Conservation (phyloP, 257 asterid species). For the Solanum chmielewskii region DNA sequence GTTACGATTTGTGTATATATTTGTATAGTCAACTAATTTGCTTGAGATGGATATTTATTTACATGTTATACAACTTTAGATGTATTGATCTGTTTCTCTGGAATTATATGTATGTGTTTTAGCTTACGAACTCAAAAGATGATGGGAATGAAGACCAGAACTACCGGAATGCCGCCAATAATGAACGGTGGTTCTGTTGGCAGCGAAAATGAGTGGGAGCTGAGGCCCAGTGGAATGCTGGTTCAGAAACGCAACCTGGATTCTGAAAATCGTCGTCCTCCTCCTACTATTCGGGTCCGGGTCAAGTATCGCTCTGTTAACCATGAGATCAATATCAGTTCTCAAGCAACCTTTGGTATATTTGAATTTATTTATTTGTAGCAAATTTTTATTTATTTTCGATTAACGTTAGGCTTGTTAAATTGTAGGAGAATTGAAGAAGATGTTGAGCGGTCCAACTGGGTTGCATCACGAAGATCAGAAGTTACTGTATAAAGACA, state of each 20-base stretch:
- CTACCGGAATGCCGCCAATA: neutral
- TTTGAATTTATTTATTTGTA: neutral
- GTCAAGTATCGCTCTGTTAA: constrained; percentile 28
- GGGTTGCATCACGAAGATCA: constrained; percentile 42
- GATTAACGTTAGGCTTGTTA: neutral
- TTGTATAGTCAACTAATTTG: neutral
- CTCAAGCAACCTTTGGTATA: constrained; percentile 38
- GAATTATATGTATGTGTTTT: neutral
- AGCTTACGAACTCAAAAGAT: neutral
- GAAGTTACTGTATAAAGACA: constrained; percentile 26
- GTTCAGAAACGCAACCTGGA: constrained; percentile 32
- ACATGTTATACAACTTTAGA: neutral
- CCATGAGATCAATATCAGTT: constrained; percentile 31
- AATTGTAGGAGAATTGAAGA: constrained; percentile 31
- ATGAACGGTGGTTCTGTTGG: neutral
- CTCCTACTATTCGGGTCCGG: constrained; percentile 34
- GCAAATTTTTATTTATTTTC: neutral
- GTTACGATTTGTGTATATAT: neutral
- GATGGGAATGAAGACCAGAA: constrained; percentile 14
- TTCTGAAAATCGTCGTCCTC: constrained; percentile 12
- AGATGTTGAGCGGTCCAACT: constrained; percentile 27
- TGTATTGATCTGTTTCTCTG: neutral
- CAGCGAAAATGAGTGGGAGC: constrained; percentile 25
- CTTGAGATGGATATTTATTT: neutral
- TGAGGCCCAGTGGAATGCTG: constrained; percentile 48